Conservation (phyloP, 345 rosid genomes). For the Populus simonii region DNA sequence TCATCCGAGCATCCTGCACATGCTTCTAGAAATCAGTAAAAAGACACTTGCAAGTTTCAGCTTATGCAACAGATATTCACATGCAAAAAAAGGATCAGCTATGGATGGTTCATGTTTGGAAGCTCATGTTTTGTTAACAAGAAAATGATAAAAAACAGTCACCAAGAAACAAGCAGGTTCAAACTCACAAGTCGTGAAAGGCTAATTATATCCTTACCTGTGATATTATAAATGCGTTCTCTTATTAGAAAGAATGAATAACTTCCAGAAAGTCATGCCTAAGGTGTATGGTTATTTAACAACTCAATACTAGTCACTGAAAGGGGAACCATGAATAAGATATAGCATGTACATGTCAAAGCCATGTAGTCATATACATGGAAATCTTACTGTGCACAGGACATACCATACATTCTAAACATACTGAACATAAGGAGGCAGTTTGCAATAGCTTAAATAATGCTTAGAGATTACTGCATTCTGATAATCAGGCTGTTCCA, state of each 20-base stretch:
- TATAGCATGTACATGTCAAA: neutral
- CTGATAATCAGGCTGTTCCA: neutral
- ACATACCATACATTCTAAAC: neutral
- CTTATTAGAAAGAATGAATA: neutral
- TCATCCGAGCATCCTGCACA: slow-evolving; percentile 33
- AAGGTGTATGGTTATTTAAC: neutral
- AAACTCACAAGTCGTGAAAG: neutral
- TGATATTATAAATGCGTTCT: neutral
- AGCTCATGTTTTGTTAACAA: too few relatives aligned
- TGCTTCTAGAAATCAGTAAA: slow-evolving; percentile 2
- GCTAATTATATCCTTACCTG: neutral
- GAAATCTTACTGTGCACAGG: neutral
- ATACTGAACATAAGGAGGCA: neutral
- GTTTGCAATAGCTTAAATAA: neutral
- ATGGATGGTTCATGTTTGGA: too few relatives aligned
- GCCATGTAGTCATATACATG: neutral
- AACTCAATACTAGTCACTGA: neutral
- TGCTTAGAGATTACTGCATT: neutral
- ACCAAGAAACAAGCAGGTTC: neutral
- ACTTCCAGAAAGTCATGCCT: neutral
- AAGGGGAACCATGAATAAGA: too few relatives aligned
- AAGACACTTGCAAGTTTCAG: neutral
- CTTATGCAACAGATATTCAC: too few relatives aligned
- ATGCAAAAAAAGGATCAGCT: too few relatives aligned
- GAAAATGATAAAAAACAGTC: neutral